Evolutionary conservation across 352 stramenopile genomes (phyloP).

Genomic region (Phytophthora tubulina): DNA sequence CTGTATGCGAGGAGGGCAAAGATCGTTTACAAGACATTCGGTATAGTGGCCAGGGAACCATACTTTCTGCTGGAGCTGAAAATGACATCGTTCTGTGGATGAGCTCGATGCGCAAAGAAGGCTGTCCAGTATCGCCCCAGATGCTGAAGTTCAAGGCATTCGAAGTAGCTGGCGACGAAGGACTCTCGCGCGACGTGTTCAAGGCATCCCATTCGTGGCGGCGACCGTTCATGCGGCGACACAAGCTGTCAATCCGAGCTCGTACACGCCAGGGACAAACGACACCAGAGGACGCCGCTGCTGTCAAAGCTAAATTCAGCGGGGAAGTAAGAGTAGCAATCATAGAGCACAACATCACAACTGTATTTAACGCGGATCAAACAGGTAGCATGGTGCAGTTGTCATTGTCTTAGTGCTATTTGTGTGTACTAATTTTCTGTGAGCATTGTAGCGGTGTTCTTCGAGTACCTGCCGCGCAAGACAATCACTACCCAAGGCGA

Average conservation of each 20-base stretch:
- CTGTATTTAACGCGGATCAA: not conserved
- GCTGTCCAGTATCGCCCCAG: not conserved
- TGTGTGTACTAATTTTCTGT: not conserved
- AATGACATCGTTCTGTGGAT: constrained; percentile 7
- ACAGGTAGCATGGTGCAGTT: not conserved
- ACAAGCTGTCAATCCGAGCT: constrained; percentile 15
- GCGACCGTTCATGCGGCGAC: not conserved
- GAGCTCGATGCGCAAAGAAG: constrained; percentile 10
- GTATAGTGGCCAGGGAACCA: constrained; percentile 1
- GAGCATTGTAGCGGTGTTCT: not conserved
- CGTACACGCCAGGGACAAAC: constrained; percentile 8
- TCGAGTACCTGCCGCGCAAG: not conserved
- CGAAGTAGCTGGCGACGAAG: constrained; percentile 15
- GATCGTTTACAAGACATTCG: not conserved
- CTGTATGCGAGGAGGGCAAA: not conserved
- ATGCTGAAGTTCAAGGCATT: constrained; percentile 11
- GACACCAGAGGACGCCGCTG: not conserved
- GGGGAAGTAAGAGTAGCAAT: not conserved
- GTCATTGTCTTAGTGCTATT: not conserved
- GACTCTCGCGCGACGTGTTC: constrained; percentile 1
- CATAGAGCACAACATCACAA: not conserved
- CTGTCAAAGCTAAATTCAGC: not conserved
- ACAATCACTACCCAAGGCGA: not conserved
- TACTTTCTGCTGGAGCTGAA: constrained; percentile 9
- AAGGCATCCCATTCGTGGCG: not conserved